phyloP scores from a whole-genome alignment of 306 rosid species.

The Arachis hypogaea region DNA sequence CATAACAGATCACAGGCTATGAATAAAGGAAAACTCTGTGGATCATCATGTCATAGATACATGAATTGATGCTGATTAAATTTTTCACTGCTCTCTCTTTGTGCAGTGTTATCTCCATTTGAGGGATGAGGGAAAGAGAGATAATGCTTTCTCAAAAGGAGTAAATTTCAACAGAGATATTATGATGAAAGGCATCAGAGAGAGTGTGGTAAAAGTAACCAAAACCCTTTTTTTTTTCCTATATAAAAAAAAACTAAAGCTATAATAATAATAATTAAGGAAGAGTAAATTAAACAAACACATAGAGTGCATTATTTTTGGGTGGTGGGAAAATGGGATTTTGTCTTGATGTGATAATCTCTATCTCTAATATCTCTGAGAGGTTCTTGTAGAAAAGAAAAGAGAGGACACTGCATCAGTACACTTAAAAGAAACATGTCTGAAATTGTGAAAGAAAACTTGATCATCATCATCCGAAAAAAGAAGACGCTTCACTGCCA shows the following conservation, averaged over 20 bases:
- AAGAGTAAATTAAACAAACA: not conserved
- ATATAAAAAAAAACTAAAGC: not conserved
- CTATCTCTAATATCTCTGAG: not conserved
- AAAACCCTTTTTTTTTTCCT: not conserved
- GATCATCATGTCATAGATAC: constrained; percentile 6
- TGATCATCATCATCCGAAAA: constrained; percentile 41
- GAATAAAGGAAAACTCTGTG: constrained; percentile 39
- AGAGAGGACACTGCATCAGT: constrained; percentile 49
- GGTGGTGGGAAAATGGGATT: constrained; percentile 37
- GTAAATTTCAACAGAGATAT: constrained; percentile 43
- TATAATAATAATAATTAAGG: not conserved
- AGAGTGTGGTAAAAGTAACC: constrained; percentile 1
- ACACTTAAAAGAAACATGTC: constrained; percentile 50
- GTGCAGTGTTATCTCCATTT: constrained; percentile 33
- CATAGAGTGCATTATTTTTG: constrained; percentile 30
- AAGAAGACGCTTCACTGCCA: constrained; percentile 46
- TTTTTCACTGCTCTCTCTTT: constrained; percentile 43
- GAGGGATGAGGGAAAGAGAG: constrained; percentile 34
- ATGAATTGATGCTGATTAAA: constrained; percentile 15
- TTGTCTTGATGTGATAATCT: constrained; percentile 39
- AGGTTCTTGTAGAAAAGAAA: constrained; percentile 49
- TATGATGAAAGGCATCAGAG: constrained; percentile 35
- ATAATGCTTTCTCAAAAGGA: constrained; percentile 54
- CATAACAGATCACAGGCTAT: constrained; percentile 23
- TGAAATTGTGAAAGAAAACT: constrained; percentile 42